Percentiles rank a stretch among this genome's conserved stretches.
Conservation (phyloP, 768 basidiomycete genomes). For the Megacollybia marginata region DNA sequence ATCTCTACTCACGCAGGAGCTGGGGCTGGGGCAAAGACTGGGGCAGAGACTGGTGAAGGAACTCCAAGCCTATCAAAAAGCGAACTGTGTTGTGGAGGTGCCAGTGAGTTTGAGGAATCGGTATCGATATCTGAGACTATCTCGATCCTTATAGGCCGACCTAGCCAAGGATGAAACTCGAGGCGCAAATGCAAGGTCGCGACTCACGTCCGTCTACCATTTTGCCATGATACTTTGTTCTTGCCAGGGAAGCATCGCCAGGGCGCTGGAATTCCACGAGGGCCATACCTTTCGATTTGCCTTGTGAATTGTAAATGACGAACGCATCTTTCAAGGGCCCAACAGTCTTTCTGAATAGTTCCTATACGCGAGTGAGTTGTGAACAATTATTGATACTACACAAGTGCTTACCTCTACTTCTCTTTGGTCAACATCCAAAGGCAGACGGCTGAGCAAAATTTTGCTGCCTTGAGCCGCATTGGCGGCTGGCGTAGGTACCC, state of each 20-base stretch:
- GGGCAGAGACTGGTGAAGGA: background rate
- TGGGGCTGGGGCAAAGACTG: too few relatives aligned
- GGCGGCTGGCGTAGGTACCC: conserved; percentile 12
- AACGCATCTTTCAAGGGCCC: conserved; percentile 68
- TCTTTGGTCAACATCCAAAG: conserved; percentile 58
- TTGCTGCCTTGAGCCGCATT: conserved; percentile 41
- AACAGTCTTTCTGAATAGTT: conserved; percentile 69
- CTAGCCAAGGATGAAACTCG: conserved; percentile 23
- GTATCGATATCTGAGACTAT: conserved; percentile 41
- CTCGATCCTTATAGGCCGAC: conserved; percentile 61
- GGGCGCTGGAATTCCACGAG: conserved; percentile 58
- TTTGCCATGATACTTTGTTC: conserved; percentile 67
- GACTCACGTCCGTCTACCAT: conserved; percentile 58
- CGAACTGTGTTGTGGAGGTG: conserved; percentile 13
- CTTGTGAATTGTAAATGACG: conserved; percentile 69
- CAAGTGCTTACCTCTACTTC: conserved; percentile 53
- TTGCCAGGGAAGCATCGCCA: conserved; percentile 57
- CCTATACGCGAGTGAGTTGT: conserved; percentile 29
- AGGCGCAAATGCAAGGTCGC: conserved; percentile 1
- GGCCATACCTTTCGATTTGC: conserved; percentile 75
- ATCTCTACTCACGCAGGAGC: too few relatives aligned
- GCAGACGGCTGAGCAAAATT: conserved; percentile 59
- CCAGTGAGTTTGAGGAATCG: conserved; percentile 12
- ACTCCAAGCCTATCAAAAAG: conserved; percentile 23
- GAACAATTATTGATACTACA: background rate